Conservation (phyloP, 306 rosid species). For the Carpinus fangiana region DNA sequence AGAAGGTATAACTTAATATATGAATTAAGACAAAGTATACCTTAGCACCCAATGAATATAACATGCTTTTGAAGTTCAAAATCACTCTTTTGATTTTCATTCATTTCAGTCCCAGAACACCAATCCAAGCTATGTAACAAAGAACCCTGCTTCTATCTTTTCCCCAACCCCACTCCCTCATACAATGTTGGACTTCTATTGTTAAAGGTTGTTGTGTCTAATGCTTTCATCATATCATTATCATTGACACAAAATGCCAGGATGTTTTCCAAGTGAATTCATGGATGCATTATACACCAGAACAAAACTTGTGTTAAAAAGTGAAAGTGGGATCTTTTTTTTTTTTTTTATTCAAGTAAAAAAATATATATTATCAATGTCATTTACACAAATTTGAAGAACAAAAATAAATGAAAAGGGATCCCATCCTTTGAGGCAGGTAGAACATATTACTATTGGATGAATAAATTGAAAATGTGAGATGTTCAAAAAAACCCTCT, state of each 20-base stretch:
- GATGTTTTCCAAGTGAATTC: not conserved
- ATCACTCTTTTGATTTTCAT: not conserved
- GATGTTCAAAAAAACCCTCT: not conserved
- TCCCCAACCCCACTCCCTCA: not conserved
- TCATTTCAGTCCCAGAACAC: not conserved
- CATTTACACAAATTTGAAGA: not conserved
- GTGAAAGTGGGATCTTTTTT: not conserved
- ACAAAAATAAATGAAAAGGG: not conserved
- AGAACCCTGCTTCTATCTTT: not conserved
- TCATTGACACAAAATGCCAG: not conserved
- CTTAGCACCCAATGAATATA: slow-evolving; percentile 4
- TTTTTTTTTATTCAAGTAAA: not conserved
- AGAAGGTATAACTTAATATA: slow-evolving; percentile 24
- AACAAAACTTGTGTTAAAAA: not conserved
- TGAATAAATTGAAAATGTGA: not conserved
- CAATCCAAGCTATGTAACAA: not conserved
- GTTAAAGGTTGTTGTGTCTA: not conserved
- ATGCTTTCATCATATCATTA: not conserved
- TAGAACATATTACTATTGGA: no score
- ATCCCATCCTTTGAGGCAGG: not conserved
- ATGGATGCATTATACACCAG: not conserved
- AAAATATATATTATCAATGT: not conserved
- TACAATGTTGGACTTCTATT: not conserved
- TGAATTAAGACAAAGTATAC: slow-evolving; percentile 7
- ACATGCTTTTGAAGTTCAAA: slow-evolving; percentile 9